phyloP scores from a whole-genome alignment of 108 stramenopile genomes.

The Stephanodiscus triporus region DNA sequence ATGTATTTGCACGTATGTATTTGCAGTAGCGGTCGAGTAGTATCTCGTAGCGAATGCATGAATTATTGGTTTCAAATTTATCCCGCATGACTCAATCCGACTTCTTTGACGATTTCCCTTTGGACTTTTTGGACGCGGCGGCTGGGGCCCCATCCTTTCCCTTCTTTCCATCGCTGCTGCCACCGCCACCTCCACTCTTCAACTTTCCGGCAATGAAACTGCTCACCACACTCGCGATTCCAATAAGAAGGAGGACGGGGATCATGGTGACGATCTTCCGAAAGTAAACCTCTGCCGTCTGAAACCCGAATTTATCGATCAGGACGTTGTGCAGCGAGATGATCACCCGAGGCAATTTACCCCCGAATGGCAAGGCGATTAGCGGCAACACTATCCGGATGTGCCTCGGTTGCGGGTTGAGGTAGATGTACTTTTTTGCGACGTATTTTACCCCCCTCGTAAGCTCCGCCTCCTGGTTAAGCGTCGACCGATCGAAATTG shows the following conservation, averaged over 20 bases:
- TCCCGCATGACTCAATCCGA: not conserved
- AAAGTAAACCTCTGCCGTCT: conserved; percentile 69
- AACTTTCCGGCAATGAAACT: conserved; percentile 24
- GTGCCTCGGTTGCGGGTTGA: conserved; percentile 57
- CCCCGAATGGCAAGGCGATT: conserved; percentile 69
- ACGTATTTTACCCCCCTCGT: conserved; percentile 54
- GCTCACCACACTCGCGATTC: conserved; percentile 51
- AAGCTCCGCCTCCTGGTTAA: conserved; percentile 69
- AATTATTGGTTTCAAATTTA: too few species aligned
- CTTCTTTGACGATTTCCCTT: conserved; percentile 16
- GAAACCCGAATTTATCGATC: conserved; percentile 75
- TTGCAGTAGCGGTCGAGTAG: too few species aligned
- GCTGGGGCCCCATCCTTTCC: conserved; percentile 11
- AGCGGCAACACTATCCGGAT: conserved; percentile 74
- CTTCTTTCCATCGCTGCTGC: conserved; percentile 18
- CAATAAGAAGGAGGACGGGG: conserved; percentile 58
- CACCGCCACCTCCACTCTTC: conserved; percentile 24
- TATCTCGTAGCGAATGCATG: too few species aligned
- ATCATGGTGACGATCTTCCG: conserved; percentile 73
- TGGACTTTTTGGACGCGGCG: conserved; percentile 17
- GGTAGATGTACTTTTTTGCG: conserved; percentile 84
- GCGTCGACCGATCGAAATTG: conserved; percentile 61
- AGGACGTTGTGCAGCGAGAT: conserved; percentile 54
- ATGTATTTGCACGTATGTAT: too few species aligned
- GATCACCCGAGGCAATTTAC: conserved; percentile 61